phyloP scores from a whole-genome alignment of 345 rosid genomes.

The Anacardium occidentale region DNA sequence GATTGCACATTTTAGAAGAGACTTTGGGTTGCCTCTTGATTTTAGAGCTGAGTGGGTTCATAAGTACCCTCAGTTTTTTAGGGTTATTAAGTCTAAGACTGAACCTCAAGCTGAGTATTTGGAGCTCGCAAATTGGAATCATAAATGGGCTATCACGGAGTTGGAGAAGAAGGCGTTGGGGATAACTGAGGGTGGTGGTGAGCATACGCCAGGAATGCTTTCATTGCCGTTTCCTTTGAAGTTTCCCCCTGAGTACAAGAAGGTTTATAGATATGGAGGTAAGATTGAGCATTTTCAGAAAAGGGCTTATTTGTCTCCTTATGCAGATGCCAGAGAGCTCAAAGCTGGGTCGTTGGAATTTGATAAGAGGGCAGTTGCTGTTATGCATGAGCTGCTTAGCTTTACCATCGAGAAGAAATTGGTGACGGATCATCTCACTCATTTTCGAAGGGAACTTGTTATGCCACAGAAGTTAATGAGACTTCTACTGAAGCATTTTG shows the following conservation, averaged over 20 bases:
- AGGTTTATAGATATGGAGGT: slow-evolving; percentile 64
- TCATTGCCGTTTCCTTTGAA: slow-evolving; percentile 73
- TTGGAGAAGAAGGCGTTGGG: slow-evolving; percentile 66
- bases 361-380: slow-evolving; percentile 81
- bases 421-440: slow-evolving; percentile 88
- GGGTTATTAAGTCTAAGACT: slow-evolving; percentile 45
- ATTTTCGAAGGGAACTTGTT: slow-evolving; percentile 68
- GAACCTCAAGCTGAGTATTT: slow-evolving; percentile 45
- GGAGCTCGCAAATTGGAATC: slow-evolving; percentile 79
- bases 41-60: slow-evolving; percentile 70
- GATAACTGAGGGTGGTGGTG: slow-evolving; percentile 28
- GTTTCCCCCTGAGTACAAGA: slow-evolving; percentile 75
- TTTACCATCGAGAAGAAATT: slow-evolving; percentile 86
- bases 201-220: slow-evolving; percentile 64
- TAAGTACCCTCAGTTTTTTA: slow-evolving; percentile 62
- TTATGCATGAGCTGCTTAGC: slow-evolving; percentile 87
- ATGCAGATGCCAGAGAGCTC: slow-evolving; percentile 68
- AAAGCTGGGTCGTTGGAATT: slow-evolving; percentile 80
- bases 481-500: slow-evolving; percentile 79
- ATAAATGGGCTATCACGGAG: slow-evolving; percentile 78
- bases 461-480: slow-evolving; percentile 98
- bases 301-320: slow-evolving; percentile 73
- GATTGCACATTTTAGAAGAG: slow-evolving; percentile 73
- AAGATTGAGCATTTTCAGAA: slow-evolving; percentile 85
- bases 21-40: slow-evolving; percentile 79